Base-by-base conservation (phyloP, 2,329 filamentous ascomycete species). In the Talaromyces sp. region DNA sequence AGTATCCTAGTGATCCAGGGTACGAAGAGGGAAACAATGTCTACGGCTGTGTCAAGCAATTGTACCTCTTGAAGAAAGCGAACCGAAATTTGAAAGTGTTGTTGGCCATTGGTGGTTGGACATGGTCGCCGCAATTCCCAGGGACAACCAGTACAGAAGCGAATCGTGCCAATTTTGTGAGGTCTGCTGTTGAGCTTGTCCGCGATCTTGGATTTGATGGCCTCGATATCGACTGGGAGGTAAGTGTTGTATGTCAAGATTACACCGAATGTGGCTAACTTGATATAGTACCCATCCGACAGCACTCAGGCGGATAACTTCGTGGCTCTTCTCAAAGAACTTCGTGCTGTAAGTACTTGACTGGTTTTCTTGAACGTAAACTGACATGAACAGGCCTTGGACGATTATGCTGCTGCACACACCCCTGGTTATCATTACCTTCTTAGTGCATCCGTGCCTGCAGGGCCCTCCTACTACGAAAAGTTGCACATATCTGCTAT, bases 51-150 rank as follows among this genome's bases (percentile, higher is more conserved):
- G 31, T 78, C 51, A 68, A 68, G 47, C 66, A 66, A 31, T 19
- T 68, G 10, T 66, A 60, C 29, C 49, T 91, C 1, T 83, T 91
- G 61, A 96, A 96, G 82, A 89, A 92, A 78, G 79, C 83, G 70
- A 87, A 96, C 75, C 87, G 91, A 22, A 86, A 91, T 61, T 78
- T 96, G 65, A 96, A 96, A 78, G 84, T 90, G 3, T 84, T 97
- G 13, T 85, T 97, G 4, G 93, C 90, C 63, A 91, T 96, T 67
- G 92, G 92, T 47, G 92, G 92, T 17, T 95, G 89, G 88, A 91
- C 87, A 0, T 91, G 89, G 75, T 90, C 88, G 2, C 76, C 85
- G 76, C 93, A 94, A 78, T 95, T 96, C 78, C 81, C 84, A 1
- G 79, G 75, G n/a, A 90, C 91, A 0, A 87, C 86, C 0, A 84